Evolutionary conservation across 73 alveolate species (phyloP).

Genomic region (Tetrahymena thermophila): DNA sequence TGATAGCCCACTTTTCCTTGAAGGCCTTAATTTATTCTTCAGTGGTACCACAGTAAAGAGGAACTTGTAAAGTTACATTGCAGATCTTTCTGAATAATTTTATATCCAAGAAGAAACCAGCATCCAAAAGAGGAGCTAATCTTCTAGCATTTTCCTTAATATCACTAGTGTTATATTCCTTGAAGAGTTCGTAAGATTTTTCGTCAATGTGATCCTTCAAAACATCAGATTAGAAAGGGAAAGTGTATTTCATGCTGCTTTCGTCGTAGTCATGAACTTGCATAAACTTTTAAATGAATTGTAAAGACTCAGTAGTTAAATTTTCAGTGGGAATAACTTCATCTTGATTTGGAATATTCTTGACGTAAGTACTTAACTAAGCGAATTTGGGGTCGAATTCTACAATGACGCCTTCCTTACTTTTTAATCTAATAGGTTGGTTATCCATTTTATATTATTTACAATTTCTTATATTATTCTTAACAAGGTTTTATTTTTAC

Average conservation of each 20-base stretch:
- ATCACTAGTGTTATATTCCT: not conserved
- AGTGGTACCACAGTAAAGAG: not conserved
- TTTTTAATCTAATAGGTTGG: not conserved
- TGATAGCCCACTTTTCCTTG: not conserved
- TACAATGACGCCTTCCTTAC: not conserved
- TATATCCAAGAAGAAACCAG: not conserved
- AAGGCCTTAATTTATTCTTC: not conserved
- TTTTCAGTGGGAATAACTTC: not conserved
- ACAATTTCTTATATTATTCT: not conserved
- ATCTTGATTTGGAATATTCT: not conserved
- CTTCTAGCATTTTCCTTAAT: not conserved
- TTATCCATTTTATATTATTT: not conserved
- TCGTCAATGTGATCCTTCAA: not conserved
- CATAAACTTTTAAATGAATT: not conserved
- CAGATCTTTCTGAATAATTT: not conserved
- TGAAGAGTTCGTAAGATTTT: not conserved
- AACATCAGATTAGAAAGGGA: not conserved
- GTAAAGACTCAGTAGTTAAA: not conserved
- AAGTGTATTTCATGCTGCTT: not conserved
- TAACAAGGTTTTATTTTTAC: not conserved
- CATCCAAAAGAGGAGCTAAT: conserved; percentile 1
- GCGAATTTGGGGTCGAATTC: not conserved
- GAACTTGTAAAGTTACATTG: not conserved
- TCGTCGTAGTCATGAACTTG: not conserved
- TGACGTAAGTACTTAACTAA: not conserved